Base-by-base conservation (phyloP, 768 basidiomycete genomes). In the Lactarius deliciosus region DNA sequence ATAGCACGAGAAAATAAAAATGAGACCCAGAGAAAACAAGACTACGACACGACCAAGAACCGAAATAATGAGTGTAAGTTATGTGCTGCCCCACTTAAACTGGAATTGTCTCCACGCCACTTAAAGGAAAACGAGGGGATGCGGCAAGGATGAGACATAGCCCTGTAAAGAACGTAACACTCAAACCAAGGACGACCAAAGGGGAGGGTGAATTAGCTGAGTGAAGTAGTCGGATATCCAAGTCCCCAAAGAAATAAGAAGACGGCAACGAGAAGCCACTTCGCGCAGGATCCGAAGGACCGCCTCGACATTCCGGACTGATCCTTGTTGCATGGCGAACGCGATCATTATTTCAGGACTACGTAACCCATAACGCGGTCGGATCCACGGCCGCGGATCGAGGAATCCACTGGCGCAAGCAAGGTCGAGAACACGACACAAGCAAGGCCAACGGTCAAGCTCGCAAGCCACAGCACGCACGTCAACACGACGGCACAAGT, bases 201-300 rank as follows among this genome's bases (percentile, higher is more conserved):
- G 41, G 10, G 15, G 50, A 54, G 0, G 45, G n/a, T n/a, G 57
- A 22, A 20, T 60, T 50, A 25, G 57, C 18, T 3, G 15, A 9
- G 20, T 40, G 47, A 16, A 60, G 22, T 28, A 59, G 47, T 13
- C 53, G 50, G 16, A 60, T 18, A 18, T 58, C 18, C 9, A 59
- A 59, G 47, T 15, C 64, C 64, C 38, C 38, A 59, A 41, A 64
- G 64, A n/a, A 59, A 60, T 9, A 60, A 15, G n/a, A 54, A 53
- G 30, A 54, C 40, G 38, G 64, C 58, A n/a, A 60, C 2, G n/a
- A 64, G 57, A 50, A 60, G 30, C 11, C 18, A 54, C 13, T 38
- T 38, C 38, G 2, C 41, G n/a, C 20, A 64, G 11, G 8, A 38
- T 20, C 16, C 32, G 38, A 58, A 54, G 28, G 15, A 22, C 7